Percentiles rank a stretch among this genome's conserved stretches.
Evolutionary conservation across 768 basidiomycete species (phyloP).

Genomic region (Auricularia cornea): DNA sequence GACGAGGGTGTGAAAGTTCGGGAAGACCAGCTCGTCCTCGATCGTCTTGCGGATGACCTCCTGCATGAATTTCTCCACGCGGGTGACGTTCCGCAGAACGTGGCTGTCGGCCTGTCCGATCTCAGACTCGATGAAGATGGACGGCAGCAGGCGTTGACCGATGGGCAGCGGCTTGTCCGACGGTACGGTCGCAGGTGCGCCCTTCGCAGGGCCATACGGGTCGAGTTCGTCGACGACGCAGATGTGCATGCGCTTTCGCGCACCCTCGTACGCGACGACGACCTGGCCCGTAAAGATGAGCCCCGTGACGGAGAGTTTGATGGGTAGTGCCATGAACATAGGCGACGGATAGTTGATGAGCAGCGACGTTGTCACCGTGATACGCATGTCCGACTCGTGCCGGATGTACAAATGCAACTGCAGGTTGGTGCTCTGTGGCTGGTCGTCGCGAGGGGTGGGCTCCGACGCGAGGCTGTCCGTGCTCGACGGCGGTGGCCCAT

Average conservation of each 20-base stretch:
- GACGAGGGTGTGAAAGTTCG: constrained; percentile 77
- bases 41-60: constrained; percentile 92
- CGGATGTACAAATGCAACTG: constrained; percentile 81
- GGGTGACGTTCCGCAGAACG: constrained; percentile 89
- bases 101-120: constrained; percentile 95
- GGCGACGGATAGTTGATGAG: constrained; percentile 96
- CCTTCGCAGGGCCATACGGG: constrained; percentile 66
- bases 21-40: constrained; percentile 93
- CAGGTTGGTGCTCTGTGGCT: constrained; percentile 53
- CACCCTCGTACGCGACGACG: constrained; percentile 86
- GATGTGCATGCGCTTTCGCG: constrained; percentile 70
- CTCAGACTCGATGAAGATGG: constrained; percentile 90
- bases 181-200: constrained; percentile 59
- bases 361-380: constrained; percentile 86
- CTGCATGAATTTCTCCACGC: constrained; percentile 91
- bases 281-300: constrained; percentile 82
- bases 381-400: constrained; percentile 81
- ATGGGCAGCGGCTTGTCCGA: constrained; percentile 60
- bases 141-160: constrained; percentile 76
- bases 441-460: constrained; percentile 21
- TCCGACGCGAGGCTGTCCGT: constrained; percentile 5
- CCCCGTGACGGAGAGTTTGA: constrained; percentile 86
- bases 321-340: constrained; percentile 94
- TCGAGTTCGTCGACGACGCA: constrained; percentile 85
- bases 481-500: constrained; percentile 5